These are phyloP conservation scores for Picea mariana DNA, from an alignment of 83 land plant genomes.

Conservation along the genomic window DNA sequence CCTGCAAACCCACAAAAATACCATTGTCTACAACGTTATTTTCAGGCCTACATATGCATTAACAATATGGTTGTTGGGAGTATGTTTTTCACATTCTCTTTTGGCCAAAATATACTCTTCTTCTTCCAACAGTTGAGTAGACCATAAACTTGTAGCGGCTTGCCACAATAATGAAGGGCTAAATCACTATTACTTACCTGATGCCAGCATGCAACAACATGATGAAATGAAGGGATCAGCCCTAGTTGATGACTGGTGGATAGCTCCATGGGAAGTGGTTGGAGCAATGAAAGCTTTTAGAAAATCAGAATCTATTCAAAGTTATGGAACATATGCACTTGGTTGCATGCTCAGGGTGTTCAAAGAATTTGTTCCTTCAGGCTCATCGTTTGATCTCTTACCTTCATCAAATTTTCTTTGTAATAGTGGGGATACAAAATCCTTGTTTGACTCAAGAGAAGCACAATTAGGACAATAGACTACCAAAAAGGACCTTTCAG, in stretches of 20 bases:
- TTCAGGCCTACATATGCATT: too few species aligned
- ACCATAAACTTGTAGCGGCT: too few species aligned
- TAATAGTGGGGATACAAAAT: neutral
- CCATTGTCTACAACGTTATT: too few species aligned
- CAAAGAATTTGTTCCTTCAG: neutral
- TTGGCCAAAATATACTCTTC: too few species aligned
- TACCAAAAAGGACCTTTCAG: neutral
- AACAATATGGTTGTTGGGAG: too few species aligned
- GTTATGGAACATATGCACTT: conserved; percentile 27
- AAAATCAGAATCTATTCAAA: conserved; percentile 21
- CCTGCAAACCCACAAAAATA: too few species aligned
- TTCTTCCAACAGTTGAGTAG: too few species aligned
- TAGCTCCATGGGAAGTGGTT: conserved; percentile 18
- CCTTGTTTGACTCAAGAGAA: neutral
- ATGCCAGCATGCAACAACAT: too few species aligned
- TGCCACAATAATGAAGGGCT: too few species aligned
- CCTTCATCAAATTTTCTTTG: neutral
- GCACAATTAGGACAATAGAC: neutral
- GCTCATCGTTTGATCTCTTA: neutral
- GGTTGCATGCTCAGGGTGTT: conserved; percentile 27
- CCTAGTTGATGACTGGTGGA: conserved; percentile 19
- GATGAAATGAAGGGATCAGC: neutral
- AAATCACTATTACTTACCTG: too few species aligned
- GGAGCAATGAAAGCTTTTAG: conserved; percentile 24
- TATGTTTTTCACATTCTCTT: too few species aligned